These are phyloP conservation scores for Gossypium longicalyx DNA, from an alignment of 345 rosid genomes.

Conservation along the genomic window DNA sequence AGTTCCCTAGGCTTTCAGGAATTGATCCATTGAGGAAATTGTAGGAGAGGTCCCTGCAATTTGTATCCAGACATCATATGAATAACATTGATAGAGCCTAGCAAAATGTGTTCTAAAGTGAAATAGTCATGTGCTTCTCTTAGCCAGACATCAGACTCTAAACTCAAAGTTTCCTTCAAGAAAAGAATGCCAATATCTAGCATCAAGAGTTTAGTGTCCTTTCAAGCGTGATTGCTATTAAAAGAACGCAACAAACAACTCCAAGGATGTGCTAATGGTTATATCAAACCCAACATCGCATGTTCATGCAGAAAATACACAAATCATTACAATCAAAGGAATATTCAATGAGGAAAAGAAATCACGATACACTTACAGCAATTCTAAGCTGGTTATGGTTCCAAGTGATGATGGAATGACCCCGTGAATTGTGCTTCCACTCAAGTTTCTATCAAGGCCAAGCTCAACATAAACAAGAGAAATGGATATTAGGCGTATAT, in stretches of 20 bases:
- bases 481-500: background rate
- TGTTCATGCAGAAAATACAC: background rate
- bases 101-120: background rate
- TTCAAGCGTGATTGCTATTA: background rate
- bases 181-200: background rate
- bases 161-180: background rate
- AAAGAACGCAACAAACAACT: slow-evolving; percentile 3
- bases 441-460: slow-evolving; percentile 64
- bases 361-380: slow-evolving; percentile 54
- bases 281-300: background rate
- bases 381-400: slow-evolving; percentile 53
- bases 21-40: slow-evolving; percentile 81
- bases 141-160: background rate
- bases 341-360: background rate
- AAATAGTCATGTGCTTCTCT: background rate
- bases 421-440: slow-evolving; percentile 75
- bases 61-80: background rate
- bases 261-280: background rate
- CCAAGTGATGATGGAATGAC: slow-evolving; percentile 73
- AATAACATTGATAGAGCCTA: background rate
- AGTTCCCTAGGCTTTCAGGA: slow-evolving; percentile 82
- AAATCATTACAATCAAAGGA: background rate
- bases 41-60: slow-evolving; percentile 87
- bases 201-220: background rate
- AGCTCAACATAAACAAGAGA: slow-evolving; percentile 8